Conservation (phyloP, 2,329 filamentous ascomycete genomes). For the Cladobotryum mycophilum region DNA sequence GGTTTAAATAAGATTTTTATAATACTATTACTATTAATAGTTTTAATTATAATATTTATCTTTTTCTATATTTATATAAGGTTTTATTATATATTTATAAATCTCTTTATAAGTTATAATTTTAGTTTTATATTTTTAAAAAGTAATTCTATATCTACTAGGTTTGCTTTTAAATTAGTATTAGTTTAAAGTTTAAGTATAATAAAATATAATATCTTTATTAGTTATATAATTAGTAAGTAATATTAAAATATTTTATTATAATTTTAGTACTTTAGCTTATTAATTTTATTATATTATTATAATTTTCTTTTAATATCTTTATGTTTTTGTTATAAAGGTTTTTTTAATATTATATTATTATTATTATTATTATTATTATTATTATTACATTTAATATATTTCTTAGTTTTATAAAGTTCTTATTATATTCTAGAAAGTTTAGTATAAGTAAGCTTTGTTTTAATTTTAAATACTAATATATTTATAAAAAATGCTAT, state of each 20-base stretch:
- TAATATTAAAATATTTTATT: no score
- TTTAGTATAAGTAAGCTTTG: no score
- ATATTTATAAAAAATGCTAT: no score
- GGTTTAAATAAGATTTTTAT: not conserved
- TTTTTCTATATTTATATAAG: not conserved
- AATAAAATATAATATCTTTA: not conserved
- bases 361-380: not conserved
- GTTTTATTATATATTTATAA: not conserved
- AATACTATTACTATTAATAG: not conserved
- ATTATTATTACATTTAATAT: not conserved
- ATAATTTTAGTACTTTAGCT: not conserved
- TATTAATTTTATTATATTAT: not conserved
- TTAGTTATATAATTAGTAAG: not conserved
- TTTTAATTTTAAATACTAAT: no score
- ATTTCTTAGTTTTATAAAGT: no score
- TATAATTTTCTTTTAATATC: not conserved
- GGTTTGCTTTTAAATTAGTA: not conserved
- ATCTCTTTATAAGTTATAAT: not conserved
- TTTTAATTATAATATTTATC: not conserved
- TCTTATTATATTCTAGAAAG: no score
- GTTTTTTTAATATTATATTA: not conserved
- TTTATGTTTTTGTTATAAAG: not conserved
- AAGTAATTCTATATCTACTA: slow-evolving; percentile 2
- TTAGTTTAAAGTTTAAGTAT: not conserved
- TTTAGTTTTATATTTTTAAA: slow-evolving; percentile 1